A percentile compares a stretch with the other conserved stretches of the same genome.
Evolutionary conservation across 1,284 basidiomycete species (phyloP).

Genomic region (Naganishia cerealis): DNA sequence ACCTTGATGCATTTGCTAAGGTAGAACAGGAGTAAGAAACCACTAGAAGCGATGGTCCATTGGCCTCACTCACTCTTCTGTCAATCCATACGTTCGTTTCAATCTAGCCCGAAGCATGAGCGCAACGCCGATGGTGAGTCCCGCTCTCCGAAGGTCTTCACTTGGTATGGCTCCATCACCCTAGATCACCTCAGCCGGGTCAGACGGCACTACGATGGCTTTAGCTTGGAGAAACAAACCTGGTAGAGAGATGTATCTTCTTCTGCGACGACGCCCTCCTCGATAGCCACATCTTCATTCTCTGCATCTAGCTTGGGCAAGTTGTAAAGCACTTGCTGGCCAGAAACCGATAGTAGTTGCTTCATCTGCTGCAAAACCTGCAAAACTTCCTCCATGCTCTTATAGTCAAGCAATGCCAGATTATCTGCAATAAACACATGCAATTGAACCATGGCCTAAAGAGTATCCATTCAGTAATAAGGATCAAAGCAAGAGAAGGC

Average conservation of each 20-base stretch:
- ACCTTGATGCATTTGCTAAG: constrained; percentile 83
- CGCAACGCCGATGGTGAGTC: constrained; percentile 73
- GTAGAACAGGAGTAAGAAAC: neutral
- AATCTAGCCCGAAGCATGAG: constrained; percentile 81
- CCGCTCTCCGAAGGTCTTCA: constrained; percentile 53
- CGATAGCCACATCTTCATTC: constrained; percentile 42
- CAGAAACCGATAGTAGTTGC: constrained; percentile 75
- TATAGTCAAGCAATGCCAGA: constrained; percentile 86
- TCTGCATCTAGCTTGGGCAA: constrained; percentile 44
- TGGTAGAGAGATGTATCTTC: constrained; percentile 24
- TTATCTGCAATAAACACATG: constrained; percentile 91
- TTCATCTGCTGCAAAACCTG: constrained; percentile 80
- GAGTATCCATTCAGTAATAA: neutral
- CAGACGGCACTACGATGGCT: neutral
- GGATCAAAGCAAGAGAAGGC: neutral
- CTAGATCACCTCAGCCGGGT: neutral
- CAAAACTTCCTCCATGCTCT: constrained; percentile 87
- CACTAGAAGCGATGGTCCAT: neutral
- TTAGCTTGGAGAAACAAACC: neutral
- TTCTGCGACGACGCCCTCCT: constrained; percentile 14
- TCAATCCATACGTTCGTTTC: constrained; percentile 74
- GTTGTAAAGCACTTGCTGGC: constrained; percentile 69
- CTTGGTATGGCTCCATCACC: constrained; percentile 34
- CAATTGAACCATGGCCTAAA: constrained; percentile 75
- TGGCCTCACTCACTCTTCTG: constrained; percentile 70